Percentiles rank a stretch among this genome's conserved stretches.
Evolutionary conservation across 108 stramenopile species (phyloP).

Genomic region (Schizochytrium sp.): DNA sequence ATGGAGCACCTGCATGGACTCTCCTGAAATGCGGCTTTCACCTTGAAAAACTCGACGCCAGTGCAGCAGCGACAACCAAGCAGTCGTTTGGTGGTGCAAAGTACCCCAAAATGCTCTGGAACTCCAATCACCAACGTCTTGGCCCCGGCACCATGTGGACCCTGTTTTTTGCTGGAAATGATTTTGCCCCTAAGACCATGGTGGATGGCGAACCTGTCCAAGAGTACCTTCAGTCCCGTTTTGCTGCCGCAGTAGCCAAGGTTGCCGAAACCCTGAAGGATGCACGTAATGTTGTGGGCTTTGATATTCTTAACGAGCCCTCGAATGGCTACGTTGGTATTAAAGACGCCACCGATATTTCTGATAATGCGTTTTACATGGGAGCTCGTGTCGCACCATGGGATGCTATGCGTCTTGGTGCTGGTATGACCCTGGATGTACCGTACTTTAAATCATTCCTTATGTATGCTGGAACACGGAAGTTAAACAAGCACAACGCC

Average conservation of each 20-base stretch:
- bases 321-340: conserved; percentile 57
- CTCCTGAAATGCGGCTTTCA: conserved; percentile 69
- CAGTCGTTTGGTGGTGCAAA: neutral
- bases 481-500: conserved; percentile 50
- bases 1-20: conserved; percentile 74
- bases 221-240: conserved; percentile 40
- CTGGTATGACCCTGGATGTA: neutral
- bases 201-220: conserved; percentile 59
- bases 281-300: conserved; percentile 59
- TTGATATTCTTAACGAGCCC: conserved; percentile 63
- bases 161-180: conserved; percentile 61
- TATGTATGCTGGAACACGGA: conserved; percentile 15
- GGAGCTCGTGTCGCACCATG: conserved; percentile 58
- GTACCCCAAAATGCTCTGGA: conserved; percentile 42
- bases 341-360: conserved; percentile 58
- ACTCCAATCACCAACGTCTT: conserved; percentile 34
- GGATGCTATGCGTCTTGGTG: conserved; percentile 57
- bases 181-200: conserved; percentile 58
- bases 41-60: conserved; percentile 64
- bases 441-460: conserved; percentile 60
- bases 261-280: conserved; percentile 22
- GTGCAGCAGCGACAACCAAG: conserved; percentile 65
- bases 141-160: conserved; percentile 60
- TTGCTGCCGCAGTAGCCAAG: neutral
- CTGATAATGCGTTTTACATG: conserved; percentile 23